These are phyloP conservation scores for Salix caprea DNA, from an alignment of 345 rosid species.

Conservation along the genomic window DNA sequence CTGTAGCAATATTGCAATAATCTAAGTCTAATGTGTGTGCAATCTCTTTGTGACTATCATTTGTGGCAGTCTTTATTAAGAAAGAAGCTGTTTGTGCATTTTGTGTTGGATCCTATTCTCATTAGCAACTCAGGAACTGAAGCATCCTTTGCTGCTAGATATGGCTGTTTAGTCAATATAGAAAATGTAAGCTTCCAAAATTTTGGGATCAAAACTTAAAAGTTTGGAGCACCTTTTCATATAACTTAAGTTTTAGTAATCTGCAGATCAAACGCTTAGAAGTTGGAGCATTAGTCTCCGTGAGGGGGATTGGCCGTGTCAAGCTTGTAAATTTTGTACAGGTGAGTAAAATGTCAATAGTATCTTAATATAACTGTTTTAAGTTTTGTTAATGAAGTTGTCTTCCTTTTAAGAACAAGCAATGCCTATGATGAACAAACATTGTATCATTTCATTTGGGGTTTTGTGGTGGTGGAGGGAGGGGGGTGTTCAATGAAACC, in stretches of 20 bases:
- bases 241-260: slow-evolving; percentile 11
- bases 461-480: no score
- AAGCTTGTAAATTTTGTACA: slow-evolving; percentile 46
- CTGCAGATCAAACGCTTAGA: slow-evolving; percentile 64
- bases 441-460: no score
- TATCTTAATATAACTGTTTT: neutral
- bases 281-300: slow-evolving; percentile 66
- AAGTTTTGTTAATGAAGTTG: neutral
- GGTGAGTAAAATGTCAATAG: slow-evolving; percentile 26
- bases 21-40: neutral
- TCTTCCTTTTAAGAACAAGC: neutral
- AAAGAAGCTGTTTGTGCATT: slow-evolving; percentile 69
- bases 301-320: slow-evolving; percentile 68
- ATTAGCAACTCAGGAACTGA: slow-evolving; percentile 52
- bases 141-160: slow-evolving; percentile 73
- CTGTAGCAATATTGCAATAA: neutral
- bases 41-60: neutral
- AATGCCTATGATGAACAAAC: neutral
- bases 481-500: neutral
- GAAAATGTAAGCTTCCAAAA: slow-evolving; percentile 57
- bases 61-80: slow-evolving; percentile 49
- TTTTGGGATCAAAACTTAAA: neutral
- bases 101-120: slow-evolving; percentile 66
- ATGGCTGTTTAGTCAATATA: slow-evolving; percentile 65
- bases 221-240: neutral